Evolutionary conservation across 2,329 filamentous ascomycete species (phyloP), one percentile per base, ranked within the genome.

Genomic region (Ceratocystis albifundus): DNA sequence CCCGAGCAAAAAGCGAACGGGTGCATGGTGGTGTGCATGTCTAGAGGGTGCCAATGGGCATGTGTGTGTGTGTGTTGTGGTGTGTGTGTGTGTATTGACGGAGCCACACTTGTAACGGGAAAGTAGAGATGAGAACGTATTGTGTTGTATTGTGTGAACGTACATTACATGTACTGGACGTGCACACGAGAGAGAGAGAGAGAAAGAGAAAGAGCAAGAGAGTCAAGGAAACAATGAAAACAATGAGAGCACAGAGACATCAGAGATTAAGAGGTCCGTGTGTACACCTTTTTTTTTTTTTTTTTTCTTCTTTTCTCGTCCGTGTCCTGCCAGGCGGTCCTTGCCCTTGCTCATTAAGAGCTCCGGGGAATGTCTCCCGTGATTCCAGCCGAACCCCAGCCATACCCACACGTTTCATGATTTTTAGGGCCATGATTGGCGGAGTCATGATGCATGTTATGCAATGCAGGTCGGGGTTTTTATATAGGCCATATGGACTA

Each of bases 351-450:
- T 57, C 10, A 28, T 36, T 28, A 57, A 30, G 22, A 57, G 50
- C 22, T 5, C 20, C 50, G 50, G 50, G 50, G 50, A 57, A 57
- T 12, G 22, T 28, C 22, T 25, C 22, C 50, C 50, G 50, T 20
- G 8, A 30, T 57, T 10, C 50, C 50, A 57, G 50, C 50, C 50
- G 50, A 57, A 12, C 50, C 12, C 22, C 50, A 57, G 25, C 22
- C 22, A 50, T 57, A 57, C 50, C 50, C 50, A 57, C 50, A 57
- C 50, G 50, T 57, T 57, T 28, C 30, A 22, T 30, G 50, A 28
- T 57, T 57, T 15, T 30, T 30, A 30, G 22, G 25, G 50, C 8
- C 25, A 57, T 57, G 50, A 57, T 57, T 57, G 50, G 50, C 22
- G 50, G 46, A 36, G 50, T 57, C 50, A 57, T 57, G 25, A 28